phyloP scores from a whole-genome alignment of 225 moss, liverwort and hornwort species.

The Pseudisothecium myosuroides region DNA sequence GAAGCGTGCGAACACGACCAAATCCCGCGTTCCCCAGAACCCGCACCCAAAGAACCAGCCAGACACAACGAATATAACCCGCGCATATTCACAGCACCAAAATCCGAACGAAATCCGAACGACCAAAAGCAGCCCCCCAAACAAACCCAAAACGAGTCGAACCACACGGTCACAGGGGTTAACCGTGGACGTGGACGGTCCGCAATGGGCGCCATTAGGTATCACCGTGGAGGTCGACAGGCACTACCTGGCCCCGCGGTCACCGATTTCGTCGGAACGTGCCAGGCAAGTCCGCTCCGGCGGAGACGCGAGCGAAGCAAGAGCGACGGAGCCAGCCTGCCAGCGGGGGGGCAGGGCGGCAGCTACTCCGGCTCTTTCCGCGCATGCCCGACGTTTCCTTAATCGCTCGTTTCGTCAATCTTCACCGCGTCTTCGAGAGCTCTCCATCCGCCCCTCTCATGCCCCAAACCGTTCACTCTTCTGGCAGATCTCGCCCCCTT shows the following conservation, averaged over 20 bases:
- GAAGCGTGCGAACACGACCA: background rate
- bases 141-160: too few species aligned
- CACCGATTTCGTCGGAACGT: background rate
- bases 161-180: background rate
- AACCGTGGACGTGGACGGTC: background rate
- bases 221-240: background rate
- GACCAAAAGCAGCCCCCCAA: background rate
- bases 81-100: background rate
- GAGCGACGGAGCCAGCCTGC: background rate
- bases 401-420: background rate
- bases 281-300: background rate
- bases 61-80: background rate
- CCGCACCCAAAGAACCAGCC: background rate
- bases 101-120: background rate
- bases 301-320: background rate
- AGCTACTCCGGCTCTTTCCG: constrained; percentile 24
- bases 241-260: background rate
- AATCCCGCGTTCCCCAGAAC: background rate
- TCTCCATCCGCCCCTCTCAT: background rate
- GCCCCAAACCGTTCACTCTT: background rate
- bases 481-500: background rate
- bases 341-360: background rate
- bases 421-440: background rate
- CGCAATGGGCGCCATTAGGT: background rate
- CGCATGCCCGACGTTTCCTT: background rate